Evolutionary conservation across 2,329 filamentous ascomycete species (phyloP), one percentile per base, ranked within the genome.

Genomic region (Sporothrix mexicana): DNA sequence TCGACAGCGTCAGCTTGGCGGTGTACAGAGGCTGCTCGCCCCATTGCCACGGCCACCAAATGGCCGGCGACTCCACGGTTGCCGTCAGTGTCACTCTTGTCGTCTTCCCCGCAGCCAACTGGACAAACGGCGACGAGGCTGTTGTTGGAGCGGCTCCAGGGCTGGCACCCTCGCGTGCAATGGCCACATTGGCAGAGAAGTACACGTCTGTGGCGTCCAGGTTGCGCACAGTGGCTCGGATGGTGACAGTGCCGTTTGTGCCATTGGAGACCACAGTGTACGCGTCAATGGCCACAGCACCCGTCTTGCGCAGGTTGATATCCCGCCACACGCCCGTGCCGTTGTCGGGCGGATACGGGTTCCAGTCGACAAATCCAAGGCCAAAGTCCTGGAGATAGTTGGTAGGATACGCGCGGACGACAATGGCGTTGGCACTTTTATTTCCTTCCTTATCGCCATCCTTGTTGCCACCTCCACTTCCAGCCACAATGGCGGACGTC

Each of bases 31-130:
- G 80, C 57, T 81, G 89, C 0, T 79, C 75, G 1, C 89, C 89
- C 88, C 88, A 91, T 68, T 83, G 80, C 55, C 82, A 84, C 0
- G 89, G 88, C 88, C 88, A 91, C 89, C 89, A 91, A 13, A 90
- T 81, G 13, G 7, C 76, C 17, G 62, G 45, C 61, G 4, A 71
- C 68, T 7, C 74, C 69, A 71, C 74, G 70, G 13, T 76, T 74
- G 5, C 70, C 70, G 20, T 70, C 68, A 75, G 49, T 23, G 80
- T 77, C 0, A 74, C 9, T 1, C 49, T 43, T 3, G 55, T 47
- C 7, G 66, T 15, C 66, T 73, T 66, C 7, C 74, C 73, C 0
- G 66, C 41, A 71, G 0, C 78, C 78, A 15, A 69, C 45, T 23
- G 23, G 4, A 59, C 43, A 7, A 53, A 12, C 13, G 61, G 13